Evolutionary conservation across 345 rosid species (phyloP).

Genomic region (Pistacia integerrima): DNA sequence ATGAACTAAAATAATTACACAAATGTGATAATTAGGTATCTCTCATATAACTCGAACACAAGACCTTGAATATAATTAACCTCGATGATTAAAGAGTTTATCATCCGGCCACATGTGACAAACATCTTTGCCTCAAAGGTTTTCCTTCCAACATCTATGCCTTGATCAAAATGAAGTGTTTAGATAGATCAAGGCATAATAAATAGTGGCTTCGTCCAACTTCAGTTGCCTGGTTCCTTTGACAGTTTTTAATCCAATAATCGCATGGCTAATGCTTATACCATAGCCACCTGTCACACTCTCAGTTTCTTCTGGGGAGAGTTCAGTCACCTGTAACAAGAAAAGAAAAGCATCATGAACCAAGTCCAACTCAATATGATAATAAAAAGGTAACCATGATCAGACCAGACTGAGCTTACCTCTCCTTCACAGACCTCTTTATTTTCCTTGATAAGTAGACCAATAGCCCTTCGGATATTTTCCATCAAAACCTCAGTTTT

Average conservation of each 20-base stretch:
- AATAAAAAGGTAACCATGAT: slow-evolving; percentile 1
- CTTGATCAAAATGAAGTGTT: no score
- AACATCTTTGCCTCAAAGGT: no score
- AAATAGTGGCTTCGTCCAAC: slow-evolving; percentile 72
- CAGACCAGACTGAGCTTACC: slow-evolving; percentile 48
- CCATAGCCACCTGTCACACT: slow-evolving; percentile 95
- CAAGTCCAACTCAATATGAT: background rate
- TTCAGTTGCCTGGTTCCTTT: slow-evolving; percentile 96
- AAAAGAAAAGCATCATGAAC: slow-evolving; percentile 23
- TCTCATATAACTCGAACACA: no score
- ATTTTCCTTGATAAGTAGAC: slow-evolving; percentile 93
- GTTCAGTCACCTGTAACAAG: slow-evolving; percentile 82
- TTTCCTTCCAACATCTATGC: no score
- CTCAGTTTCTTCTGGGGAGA: slow-evolving; percentile 98
- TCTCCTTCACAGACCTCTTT: slow-evolving; percentile 99
- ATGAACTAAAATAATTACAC: no score
- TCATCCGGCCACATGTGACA: no score
- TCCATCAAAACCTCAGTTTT: slow-evolving; percentile 99
- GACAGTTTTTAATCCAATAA: slow-evolving; percentile 91
- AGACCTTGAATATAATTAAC: no score
- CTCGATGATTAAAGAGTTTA: no score
- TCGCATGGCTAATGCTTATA: slow-evolving; percentile 94
- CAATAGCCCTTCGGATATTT: slow-evolving; percentile 92
- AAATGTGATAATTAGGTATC: no score
- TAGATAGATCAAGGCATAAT: no score